phyloP scores from a whole-genome alignment of 345 rosid species.

The Bruguiera parviflora region DNA sequence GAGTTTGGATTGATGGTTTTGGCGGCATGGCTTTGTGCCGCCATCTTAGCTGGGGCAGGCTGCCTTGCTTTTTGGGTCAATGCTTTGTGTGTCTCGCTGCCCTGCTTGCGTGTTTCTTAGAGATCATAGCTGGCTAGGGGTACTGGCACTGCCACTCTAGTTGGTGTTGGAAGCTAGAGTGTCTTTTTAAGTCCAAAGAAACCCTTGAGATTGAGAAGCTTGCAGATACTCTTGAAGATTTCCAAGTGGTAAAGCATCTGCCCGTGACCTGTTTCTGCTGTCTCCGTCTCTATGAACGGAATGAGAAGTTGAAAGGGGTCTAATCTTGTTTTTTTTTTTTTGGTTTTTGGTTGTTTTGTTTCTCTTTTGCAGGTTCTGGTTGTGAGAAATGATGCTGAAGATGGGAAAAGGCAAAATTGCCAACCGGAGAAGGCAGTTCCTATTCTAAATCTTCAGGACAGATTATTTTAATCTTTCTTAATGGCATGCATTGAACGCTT shows the following conservation, averaged over 20 bases:
- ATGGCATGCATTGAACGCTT: not conserved
- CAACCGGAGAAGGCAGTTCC: slow-evolving; percentile 84
- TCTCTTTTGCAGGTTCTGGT: slow-evolving; percentile 65
- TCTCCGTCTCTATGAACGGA: not conserved
- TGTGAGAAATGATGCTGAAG: slow-evolving; percentile 88
- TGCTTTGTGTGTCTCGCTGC: slow-evolving; percentile 66
- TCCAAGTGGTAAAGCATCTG: slow-evolving; percentile 61
- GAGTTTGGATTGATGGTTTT: slow-evolving; percentile 47
- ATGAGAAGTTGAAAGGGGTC: not conserved
- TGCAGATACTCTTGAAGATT: slow-evolving; percentile 77
- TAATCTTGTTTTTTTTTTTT: not conserved
- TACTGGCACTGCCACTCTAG: not conserved
- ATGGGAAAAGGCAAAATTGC: slow-evolving; percentile 99
- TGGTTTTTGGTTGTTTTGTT: not conserved
- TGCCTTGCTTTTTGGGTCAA: slow-evolving; percentile 74
- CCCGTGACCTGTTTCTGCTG: not conserved
- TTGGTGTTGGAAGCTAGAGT: slow-evolving; percentile 26
- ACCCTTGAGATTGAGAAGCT: slow-evolving; percentile 77
- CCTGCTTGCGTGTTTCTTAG: slow-evolving; percentile 39
- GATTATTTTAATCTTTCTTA: not conserved
- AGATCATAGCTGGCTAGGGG: slow-evolving; percentile 22
- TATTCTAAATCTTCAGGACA: not conserved
- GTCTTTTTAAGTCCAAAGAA: slow-evolving; percentile 33
- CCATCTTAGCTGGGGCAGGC: slow-evolving; percentile 75
- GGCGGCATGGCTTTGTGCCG: slow-evolving; percentile 66